Conservation (phyloP, 2,329 filamentous ascomycete species). For the Botrytis cinerea region DNA sequence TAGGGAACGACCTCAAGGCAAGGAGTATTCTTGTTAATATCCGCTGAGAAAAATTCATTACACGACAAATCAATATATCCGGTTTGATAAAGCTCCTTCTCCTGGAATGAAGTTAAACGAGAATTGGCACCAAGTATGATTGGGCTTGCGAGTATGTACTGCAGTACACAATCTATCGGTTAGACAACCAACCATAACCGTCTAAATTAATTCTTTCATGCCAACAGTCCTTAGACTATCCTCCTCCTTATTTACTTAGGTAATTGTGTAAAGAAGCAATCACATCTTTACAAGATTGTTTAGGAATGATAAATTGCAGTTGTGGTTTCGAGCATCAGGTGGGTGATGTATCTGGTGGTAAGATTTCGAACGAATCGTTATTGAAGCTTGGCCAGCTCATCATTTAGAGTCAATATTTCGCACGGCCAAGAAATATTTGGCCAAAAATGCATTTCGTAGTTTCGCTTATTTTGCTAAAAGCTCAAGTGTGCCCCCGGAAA, state of each 20-base stretch:
- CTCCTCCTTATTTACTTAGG: rapidly evolving
- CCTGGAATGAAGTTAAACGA: background rate
- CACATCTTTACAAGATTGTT: background rate
- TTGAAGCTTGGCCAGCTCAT: too few species aligned
- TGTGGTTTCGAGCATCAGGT: background rate
- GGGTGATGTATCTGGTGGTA: too few species aligned
- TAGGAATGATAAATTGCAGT: background rate
- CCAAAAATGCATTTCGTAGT: too few species aligned
- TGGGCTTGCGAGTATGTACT: background rate
- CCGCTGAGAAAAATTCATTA: background rate
- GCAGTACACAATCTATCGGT: background rate
- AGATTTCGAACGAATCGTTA: too few species aligned
- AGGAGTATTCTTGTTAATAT: background rate
- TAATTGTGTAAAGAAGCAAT: background rate
- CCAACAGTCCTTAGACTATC: background rate
- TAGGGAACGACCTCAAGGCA: background rate
- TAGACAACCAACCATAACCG: background rate
- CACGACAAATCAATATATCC: background rate
- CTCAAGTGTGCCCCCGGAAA: background rate
- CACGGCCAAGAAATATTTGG: too few species aligned
- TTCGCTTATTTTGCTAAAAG: too few species aligned
- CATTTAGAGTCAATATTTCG: too few species aligned
- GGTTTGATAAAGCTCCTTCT: background rate
- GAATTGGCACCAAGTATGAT: background rate
- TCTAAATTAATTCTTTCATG: background rate